phyloP scores from a whole-genome alignment of 768 basidiomycete genomes.

The Termitomyces sp. region DNA sequence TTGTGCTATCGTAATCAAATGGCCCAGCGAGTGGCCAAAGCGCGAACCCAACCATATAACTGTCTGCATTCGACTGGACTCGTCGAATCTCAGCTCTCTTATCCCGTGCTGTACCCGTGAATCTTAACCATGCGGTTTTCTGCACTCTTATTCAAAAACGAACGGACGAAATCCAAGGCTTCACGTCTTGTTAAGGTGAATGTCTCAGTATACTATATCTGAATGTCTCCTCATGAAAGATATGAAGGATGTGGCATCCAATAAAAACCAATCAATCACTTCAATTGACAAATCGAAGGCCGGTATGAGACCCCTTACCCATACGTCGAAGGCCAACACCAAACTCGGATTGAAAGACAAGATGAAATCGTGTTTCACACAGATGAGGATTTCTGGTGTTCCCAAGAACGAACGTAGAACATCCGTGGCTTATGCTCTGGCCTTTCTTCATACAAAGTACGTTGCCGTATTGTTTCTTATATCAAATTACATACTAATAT shows the following conservation, averaged over 20 bases:
- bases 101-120: not conserved
- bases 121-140: not conserved
- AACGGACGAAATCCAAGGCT: not conserved
- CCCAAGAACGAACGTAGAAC: not conserved
- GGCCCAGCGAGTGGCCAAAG: not conserved
- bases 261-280: not conserved
- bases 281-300: not conserved
- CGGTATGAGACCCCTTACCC: not conserved
- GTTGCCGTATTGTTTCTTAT: not conserved
- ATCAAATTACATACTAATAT: not conserved
- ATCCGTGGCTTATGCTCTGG: not conserved
- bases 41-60: not conserved
- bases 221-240: not conserved
- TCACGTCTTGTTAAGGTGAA: not conserved
- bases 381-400: not conserved
- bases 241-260: not conserved
- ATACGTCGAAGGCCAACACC: not conserved
- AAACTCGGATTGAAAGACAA: not conserved
- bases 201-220: not conserved
- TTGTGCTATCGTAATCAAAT: not conserved
- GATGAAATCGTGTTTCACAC: not conserved
- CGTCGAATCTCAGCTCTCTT: not conserved
- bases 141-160: not conserved
- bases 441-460: not conserved
- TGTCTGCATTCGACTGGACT: not conserved